Evolutionary conservation across 495 filamentous ascomycete genomes (phyloP), one percentile per base, ranked within the genome.

Genomic region (Tuber magnatum): DNA sequence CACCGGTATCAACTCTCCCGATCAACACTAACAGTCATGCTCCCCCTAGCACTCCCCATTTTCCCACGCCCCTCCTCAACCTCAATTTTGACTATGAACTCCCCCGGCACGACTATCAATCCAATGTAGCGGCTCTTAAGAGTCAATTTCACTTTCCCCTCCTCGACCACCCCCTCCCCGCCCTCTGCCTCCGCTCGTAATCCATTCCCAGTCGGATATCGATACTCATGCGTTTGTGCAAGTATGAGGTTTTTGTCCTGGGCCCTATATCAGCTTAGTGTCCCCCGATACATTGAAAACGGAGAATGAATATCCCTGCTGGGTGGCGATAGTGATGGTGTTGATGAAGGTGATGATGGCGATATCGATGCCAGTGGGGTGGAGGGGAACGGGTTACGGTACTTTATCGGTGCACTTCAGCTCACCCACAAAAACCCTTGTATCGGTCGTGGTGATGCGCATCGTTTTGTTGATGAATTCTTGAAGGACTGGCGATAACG

Each of bases 401-500:
- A 97, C 95, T 71, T 92, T 90, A 85, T 99, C 95, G 35, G 93
- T 97, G 84, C 96, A 98, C 84, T 94, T 97, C 85, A 99, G 92
- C 74, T 88, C 86, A 46, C 95, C 95, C 51, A 93, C 86, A 84
- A 98, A 99, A 85, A 97, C 91, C 65, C 95, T 92, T 40, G 86
- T 87, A 83, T 98, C 95, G 7, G 90, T 92, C 40, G 91, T 92
- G 79, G 92, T 89, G 71, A 98, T 86, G 76, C 94, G 91, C 56
- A 99, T 84, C 70, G 86, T 90, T 80, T 89, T 89, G 84, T 88
- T 89, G 43, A 93, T 83, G 74, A 92, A 80, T 43, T 71, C 72
- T 71, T 82, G 81, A 8, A 82, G 81, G 76, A 72, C 77, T 10
- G 76, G 77, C 5, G 77, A 79, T 12, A 65, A 12, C 32, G 56